phyloP scores from a whole-genome alignment of 805 yeast species.

The Saccharomycopsis sp. region DNA sequence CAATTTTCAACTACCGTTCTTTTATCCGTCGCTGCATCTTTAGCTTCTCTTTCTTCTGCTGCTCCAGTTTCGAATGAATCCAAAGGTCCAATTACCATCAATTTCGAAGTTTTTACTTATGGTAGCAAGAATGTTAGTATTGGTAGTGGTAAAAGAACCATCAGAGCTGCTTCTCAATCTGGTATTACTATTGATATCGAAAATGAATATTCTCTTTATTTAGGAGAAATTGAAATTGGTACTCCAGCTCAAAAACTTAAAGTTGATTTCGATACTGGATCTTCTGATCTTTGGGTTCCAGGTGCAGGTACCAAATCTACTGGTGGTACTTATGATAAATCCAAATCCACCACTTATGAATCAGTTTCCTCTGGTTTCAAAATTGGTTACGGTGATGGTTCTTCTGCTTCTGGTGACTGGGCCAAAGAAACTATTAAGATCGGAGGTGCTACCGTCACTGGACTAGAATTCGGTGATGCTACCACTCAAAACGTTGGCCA shows the following conservation, averaged over 20 bases:
- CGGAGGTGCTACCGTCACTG: constrained; percentile 11
- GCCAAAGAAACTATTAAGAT: constrained; percentile 5
- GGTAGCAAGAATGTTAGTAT: neutral
- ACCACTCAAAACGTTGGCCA: constrained; percentile 5
- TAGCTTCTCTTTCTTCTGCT: constrained; percentile 18
- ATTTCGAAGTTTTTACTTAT: constrained; percentile 11
- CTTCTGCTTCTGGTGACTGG: constrained; percentile 40
- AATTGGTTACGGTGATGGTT: constrained; percentile 37
- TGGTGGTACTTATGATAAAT: constrained; percentile 19
- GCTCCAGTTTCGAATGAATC: constrained; percentile 10
- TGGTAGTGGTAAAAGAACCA: neutral
- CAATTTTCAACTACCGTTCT: constrained; percentile 10
- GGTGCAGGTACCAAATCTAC: constrained; percentile 18
- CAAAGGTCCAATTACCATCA: constrained; percentile 18
- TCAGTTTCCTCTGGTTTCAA: constrained; percentile 25
- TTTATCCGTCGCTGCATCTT: constrained; percentile 9
- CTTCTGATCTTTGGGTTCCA: constrained; percentile 39
- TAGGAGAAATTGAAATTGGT: constrained; percentile 34
- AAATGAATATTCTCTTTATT: constrained; percentile 34
- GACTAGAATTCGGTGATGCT: constrained; percentile 10
- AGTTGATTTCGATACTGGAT: constrained; percentile 38
- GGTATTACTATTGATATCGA: constrained; percentile 23
- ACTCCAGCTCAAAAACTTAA: constrained; percentile 32
- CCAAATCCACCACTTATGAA: constrained; percentile 18
- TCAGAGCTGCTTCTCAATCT: constrained; percentile 16